Evolutionary conservation across 495 filamentous ascomycete genomes (phyloP).

Genomic region (Lindgomyces ingoldianus): DNA sequence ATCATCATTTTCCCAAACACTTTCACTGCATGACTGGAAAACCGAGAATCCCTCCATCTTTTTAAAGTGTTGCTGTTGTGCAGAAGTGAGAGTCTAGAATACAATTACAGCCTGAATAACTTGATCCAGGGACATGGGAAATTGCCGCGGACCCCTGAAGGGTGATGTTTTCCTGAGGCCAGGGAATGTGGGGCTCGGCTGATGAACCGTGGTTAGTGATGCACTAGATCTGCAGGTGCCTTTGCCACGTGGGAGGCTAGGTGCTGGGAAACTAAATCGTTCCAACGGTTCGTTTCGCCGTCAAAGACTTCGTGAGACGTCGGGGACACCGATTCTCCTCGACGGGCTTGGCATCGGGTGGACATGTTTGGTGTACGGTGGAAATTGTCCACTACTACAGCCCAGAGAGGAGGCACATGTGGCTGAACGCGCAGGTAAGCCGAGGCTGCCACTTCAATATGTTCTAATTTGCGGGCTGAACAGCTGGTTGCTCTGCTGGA

Average conservation of each 20-base stretch:
- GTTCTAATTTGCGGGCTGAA: constrained; percentile 23
- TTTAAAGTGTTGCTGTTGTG: too few relatives aligned
- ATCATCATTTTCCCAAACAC: too few relatives aligned
- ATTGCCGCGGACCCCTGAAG: background rate
- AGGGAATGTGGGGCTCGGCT: background rate
- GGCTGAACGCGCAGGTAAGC: background rate
- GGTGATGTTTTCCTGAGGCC: background rate
- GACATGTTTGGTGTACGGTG: too few relatives aligned
- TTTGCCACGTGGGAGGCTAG: background rate
- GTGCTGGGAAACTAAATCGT: background rate
- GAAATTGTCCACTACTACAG: too few relatives aligned
- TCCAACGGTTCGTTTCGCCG: background rate
- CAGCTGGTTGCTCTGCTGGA: constrained; percentile 37
- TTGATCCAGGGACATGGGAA: background rate
- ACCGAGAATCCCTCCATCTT: too few relatives aligned
- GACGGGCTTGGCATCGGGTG: too few relatives aligned
- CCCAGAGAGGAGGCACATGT: too few relatives aligned
- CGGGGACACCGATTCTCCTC: background rate
- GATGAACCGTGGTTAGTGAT: background rate
- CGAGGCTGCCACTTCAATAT: constrained; percentile 11
- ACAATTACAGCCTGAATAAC: too few relatives aligned
- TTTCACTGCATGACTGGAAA: too few relatives aligned
- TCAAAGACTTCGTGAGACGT: background rate
- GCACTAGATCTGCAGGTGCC: background rate
- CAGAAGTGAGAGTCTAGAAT: too few relatives aligned